Percentiles rank a stretch among this genome's conserved stretches.
Evolutionary conservation across 1,284 basidiomycete genomes (phyloP).

Genomic region (Fistulina hepatica): DNA sequence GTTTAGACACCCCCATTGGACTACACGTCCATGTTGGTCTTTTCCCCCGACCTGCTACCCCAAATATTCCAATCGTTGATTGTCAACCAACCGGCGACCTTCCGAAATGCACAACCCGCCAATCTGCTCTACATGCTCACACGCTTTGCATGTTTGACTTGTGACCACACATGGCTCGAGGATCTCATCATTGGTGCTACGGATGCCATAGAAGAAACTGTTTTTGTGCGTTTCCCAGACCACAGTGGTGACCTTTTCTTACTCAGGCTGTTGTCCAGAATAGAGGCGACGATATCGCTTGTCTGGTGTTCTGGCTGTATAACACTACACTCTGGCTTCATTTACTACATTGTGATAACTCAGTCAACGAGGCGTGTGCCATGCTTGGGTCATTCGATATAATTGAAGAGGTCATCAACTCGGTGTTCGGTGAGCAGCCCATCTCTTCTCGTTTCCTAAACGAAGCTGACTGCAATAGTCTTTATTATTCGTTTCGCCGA

Average conservation of each 20-base stretch:
- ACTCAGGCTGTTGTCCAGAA: constrained; percentile 35
- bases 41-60: constrained; percentile 68
- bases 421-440: constrained; percentile 67
- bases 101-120: constrained; percentile 68
- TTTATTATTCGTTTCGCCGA: constrained; percentile 94
- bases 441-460: constrained; percentile 5
- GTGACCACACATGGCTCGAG: constrained; percentile 84
- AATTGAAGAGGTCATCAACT: constrained; percentile 85
- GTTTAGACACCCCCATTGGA: constrained; percentile 64
- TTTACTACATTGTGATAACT: constrained; percentile 76
- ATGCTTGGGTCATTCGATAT: constrained; percentile 70
- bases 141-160: constrained; percentile 79
- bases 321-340: constrained; percentile 87
- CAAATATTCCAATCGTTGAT: constrained; percentile 76
- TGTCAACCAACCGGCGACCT: constrained; percentile 53
- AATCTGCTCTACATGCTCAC: constrained; percentile 76
- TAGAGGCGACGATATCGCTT: constrained; percentile 75
- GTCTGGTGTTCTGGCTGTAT: constrained; percentile 89
- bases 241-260: no score
- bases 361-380: constrained; percentile 67
- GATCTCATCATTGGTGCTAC: constrained; percentile 86
- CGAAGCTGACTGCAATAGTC: constrained; percentile 38
- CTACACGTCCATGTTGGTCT: constrained; percentile 83
- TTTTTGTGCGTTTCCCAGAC: constrained; percentile 66
- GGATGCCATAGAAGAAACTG: constrained; percentile 83